phyloP scores from a whole-genome alignment of 371 early-diverging fungal species.

The Zancudomyces culisetae region DNA sequence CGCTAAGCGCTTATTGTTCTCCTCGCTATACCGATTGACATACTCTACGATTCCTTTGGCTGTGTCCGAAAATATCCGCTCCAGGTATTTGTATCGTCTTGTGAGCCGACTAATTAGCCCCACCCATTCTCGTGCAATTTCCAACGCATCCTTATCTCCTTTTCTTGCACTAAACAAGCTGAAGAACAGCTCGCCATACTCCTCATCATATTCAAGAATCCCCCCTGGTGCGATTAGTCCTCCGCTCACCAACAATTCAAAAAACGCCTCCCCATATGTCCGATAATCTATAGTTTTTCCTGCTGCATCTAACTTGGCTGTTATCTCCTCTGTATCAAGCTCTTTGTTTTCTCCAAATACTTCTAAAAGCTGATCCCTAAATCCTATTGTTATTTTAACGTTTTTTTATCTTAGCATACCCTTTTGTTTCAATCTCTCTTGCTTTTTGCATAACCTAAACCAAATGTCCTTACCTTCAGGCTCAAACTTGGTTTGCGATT shows the following conservation, averaged over 20 bases:
- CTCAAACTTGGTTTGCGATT: constrained; percentile 68
- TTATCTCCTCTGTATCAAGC: constrained; percentile 49
- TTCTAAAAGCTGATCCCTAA: constrained; percentile 52
- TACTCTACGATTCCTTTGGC: constrained; percentile 65
- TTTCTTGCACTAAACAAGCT: constrained; percentile 32
- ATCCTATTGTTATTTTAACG: constrained; percentile 23
- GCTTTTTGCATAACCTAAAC: not conserved
- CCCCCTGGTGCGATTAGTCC: constrained; percentile 85
- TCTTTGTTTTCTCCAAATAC: constrained; percentile 29
- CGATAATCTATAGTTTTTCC: constrained; percentile 80
- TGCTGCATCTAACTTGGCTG: constrained; percentile 51
- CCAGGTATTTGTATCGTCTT: constrained; percentile 82
- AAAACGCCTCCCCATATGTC: constrained; percentile 81
- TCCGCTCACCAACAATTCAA: constrained; percentile 78
- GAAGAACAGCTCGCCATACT: constrained; percentile 52
- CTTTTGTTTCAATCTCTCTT: not conserved
- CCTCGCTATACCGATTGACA: constrained; percentile 63
- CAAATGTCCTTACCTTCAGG: constrained; percentile 38
- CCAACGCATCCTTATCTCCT: constrained; percentile 15
- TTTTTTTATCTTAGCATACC: not conserved
- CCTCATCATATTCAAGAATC: constrained; percentile 54
- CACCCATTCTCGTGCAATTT: constrained; percentile 50
- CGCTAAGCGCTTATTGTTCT: constrained; percentile 59
- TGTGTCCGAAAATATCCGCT: constrained; percentile 68
- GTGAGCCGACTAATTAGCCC: constrained; percentile 67